These are phyloP conservation scores for Aspergillus cristatus DNA, from an alignment of 495 filamentous ascomycete species.

Conservation along the genomic window DNA sequence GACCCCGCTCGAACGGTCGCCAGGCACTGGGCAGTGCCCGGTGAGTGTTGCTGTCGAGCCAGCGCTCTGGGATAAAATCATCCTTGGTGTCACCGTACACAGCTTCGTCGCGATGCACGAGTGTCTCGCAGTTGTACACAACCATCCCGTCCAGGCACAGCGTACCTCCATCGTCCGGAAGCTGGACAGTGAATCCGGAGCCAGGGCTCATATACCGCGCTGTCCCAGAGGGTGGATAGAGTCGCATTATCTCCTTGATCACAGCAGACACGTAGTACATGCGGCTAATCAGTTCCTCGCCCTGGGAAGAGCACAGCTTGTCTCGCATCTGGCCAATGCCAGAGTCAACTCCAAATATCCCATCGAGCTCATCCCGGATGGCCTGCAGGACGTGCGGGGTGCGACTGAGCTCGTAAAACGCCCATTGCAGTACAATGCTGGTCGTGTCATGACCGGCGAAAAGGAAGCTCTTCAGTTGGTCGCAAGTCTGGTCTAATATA, in stretches of 20 bases:
- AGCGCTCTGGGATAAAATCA: conserved; percentile 16
- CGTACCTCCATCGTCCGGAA: conserved; percentile 12
- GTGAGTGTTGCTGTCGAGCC: conserved; percentile 9
- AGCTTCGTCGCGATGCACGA: conserved; percentile 13
- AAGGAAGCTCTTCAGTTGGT: conserved; percentile 22
- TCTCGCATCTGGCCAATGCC: conserved; percentile 4
- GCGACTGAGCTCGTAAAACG: conserved; percentile 40
- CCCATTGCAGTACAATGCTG: conserved; percentile 27
- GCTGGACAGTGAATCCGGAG: conserved; percentile 15
- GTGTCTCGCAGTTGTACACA: conserved; percentile 16
- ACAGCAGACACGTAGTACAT: conserved; percentile 36
- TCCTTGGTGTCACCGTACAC: conserved; percentile 12
- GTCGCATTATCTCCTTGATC: conserved; percentile 39
- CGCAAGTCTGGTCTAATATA: conserved; percentile 6
- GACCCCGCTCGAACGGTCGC: conserved; percentile 40
- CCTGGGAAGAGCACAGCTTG: conserved; percentile 2
- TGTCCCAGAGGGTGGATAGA: conserved; percentile 33
- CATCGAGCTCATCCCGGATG: conserved; percentile 38
- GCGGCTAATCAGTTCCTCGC: conserved; percentile 17
- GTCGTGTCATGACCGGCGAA: conserved; percentile 30
- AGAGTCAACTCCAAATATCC: conserved; percentile 18
- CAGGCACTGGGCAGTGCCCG: conserved; percentile 20
- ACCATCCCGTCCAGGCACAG: conserved; percentile 23
- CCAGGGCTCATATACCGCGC: conserved; percentile 25
- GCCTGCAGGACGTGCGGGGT: conserved; percentile 29